Base-by-base conservation (phyloP, 768 basidiomycete species). In the Solioccasus polychromus region DNA sequence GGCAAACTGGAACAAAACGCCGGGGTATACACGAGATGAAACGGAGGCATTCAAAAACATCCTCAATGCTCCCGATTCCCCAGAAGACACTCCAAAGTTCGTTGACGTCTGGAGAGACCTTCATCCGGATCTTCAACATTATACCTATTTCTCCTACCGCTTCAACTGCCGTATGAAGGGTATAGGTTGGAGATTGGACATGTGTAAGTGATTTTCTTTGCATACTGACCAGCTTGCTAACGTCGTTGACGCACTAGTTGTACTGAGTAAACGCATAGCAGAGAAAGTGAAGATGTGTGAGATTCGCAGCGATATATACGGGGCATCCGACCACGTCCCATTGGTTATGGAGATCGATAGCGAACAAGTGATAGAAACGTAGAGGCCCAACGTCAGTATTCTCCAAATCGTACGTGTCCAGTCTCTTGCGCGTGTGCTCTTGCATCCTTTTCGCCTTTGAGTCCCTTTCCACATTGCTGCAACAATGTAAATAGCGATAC, bases 371-470 rank as follows among this genome's bases (percentile, higher is more conserved):
- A 54, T 53, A 45, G 49, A 51, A 29, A 35, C 45, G 39, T 30
- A 47, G 34, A 34, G 10, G 11, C 15, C 15, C 36, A 10, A 38
- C 4, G 6, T 65, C 52, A 88, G 61, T 84, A 92, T 61, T 92
- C 92, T 51, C 89, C 90, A 54, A 94, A 94, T 32, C 74, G 73
- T 17, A 78, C 76, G 67, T 96, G 94, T 0, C 94, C 92, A 1
- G 92, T 96, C 65, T 81, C 72, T 57, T 78, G 78, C 5, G 95
- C 95, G 62, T 98, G 95, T 37, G 78, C 77, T 28, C 89, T 79
- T 1, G 95, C 95, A 49, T 83, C 93, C 59, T 93, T 97, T 71
- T 98, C 94, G 26, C 95, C 95, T 55, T 86, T 94, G 53, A 98
- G 68, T 0, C 90, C 92, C 56, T 82, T 73, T 15, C 85, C 80